Percentiles rank a stretch among this genome's conserved stretches.
These are phyloP conservation scores for Naganishia vishniacii DNA, from an alignment of 768 basidiomycete genomes.

Conservation along the genomic window DNA sequence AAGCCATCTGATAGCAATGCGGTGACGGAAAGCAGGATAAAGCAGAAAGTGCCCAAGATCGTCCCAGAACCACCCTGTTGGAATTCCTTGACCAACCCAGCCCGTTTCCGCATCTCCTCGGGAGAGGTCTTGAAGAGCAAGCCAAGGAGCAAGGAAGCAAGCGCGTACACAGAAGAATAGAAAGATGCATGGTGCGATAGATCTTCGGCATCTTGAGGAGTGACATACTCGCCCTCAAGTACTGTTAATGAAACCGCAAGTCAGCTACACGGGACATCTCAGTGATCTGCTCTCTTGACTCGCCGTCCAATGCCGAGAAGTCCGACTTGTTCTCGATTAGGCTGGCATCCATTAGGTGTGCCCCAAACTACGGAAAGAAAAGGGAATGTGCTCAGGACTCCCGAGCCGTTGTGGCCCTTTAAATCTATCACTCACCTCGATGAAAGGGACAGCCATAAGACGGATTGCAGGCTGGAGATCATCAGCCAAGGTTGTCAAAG, in stretches of 20 bases:
- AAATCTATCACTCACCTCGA: constrained; percentile 8
- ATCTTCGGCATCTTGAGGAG: constrained; percentile 3
- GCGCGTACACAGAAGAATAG: constrained; percentile 15
- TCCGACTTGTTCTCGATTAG: background rate
- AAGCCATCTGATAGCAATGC: background rate
- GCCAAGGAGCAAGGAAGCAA: constrained; percentile 15
- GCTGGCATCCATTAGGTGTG: constrained; percentile 2
- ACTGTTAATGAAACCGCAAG: too few relatives aligned
- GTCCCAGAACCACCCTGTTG: constrained; percentile 5
- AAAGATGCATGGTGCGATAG: constrained; percentile 1
- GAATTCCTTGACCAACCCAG: background rate
- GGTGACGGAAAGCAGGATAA: constrained; percentile 3
- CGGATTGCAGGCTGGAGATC: constrained; percentile 11
- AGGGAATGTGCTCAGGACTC: too few relatives aligned
- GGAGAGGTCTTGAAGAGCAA: constrained; percentile 11
- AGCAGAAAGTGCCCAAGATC: constrained; percentile 4
- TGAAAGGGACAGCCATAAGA: constrained; percentile 22
- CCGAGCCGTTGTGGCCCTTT: too few relatives aligned
- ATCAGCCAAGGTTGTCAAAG: constrained; percentile 15
- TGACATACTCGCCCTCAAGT: constrained; percentile 16
- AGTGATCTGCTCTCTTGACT: too few relatives aligned
- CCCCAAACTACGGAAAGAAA: background rate
- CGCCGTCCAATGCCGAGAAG: background rate
- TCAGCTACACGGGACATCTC: too few relatives aligned
- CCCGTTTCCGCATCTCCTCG: constrained; percentile 1